Evolutionary conservation across 805 yeast genomes (phyloP), one percentile per base, ranked within the genome.

Genomic region (Yarrowia sp.): DNA sequence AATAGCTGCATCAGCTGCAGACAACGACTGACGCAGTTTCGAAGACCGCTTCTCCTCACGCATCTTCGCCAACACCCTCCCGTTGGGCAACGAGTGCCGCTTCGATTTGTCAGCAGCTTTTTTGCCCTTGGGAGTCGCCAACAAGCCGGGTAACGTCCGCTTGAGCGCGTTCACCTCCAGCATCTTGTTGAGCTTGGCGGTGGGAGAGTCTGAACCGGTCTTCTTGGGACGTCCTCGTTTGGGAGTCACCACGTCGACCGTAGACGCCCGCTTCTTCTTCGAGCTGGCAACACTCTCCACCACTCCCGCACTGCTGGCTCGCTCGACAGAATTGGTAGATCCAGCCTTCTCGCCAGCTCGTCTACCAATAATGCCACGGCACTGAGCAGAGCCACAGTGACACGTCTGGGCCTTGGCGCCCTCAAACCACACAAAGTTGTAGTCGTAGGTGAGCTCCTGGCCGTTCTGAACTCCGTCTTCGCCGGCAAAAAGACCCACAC

Each of bases 371-470:
- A 69, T 65, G 3, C 82, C 83, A 4, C 80, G 71, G 65, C 85
- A 82, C 28, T 72, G 73, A 2, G 69, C 41, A 8, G 79, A 66
- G 1, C 82, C 82, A 68, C 85, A 82, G 64, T 71, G 74, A 65
- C 85, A 82, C 12, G 71, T 71, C 68, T 80, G 82, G 49, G 80
- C 81, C 64, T 72, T 74, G 1, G 82, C 76, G 16, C 80, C 78
- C 11, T 76, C 77, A 66, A 79, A 78, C 73, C 80, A 75, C 63
- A 79, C 81, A 63, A 80, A 80, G 66, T 81, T 81, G 67, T 82
- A 82, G 70, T 82, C 83, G 67, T 81, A 81, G 4, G 81, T 78
- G 30, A 82, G 70, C 67, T 82, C 85, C 12, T 77, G 78, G 32
- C 82, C 83, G 7, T 74, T 70, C 1, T 66, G 49, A 6, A 82